Evolutionary conservation across 305 asterid species (phyloP), one percentile per base, ranked within the genome.

Genomic region (Rubia balearica): DNA sequence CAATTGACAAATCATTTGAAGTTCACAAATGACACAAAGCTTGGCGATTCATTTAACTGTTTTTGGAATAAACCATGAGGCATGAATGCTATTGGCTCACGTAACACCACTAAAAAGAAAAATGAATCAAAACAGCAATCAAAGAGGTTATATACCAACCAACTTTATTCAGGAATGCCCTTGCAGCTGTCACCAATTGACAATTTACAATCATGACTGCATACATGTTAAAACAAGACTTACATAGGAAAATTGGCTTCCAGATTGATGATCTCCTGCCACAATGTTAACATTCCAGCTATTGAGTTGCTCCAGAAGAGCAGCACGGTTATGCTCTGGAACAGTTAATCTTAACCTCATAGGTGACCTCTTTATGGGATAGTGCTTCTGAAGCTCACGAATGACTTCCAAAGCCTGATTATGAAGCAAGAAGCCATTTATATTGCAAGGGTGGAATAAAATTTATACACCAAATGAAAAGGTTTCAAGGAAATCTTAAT

Each of bases 321-420:
- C 61, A 4, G 85, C 70, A 30, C 55, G 77, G 74, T 76, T 79
- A 78, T 81, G 83, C 71, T 74, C 81, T 21, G 93, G 89, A 64
- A 89, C 85, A 72, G 84, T 86, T 71, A 89, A 74, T 61, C 95
- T 84, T 68, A 89, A 77, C 83, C 92, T 87, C 97, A 89, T 91
- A 13, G 97, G 95, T 65, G 94, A 85, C 57, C 97, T 85, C 71
- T 87, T 89, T 67, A 91, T 80, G 24, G 97, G 97, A 70, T 73
- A 91, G 68, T 85, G 91, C 83, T 89, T 91, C 79, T 87, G 95
- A 81, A 91, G 92, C 84, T 89, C 93, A 5, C 88, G 93, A 36
- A 91, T 91, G 67, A 91, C 96, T 64, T 89, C 97, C 74, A 91
- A 63, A 65, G 96, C 96, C 97, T 91, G 85, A 42, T 60, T 51